phyloP scores from a whole-genome alignment of 805 yeast genomes.

The Candida boleticola region DNA sequence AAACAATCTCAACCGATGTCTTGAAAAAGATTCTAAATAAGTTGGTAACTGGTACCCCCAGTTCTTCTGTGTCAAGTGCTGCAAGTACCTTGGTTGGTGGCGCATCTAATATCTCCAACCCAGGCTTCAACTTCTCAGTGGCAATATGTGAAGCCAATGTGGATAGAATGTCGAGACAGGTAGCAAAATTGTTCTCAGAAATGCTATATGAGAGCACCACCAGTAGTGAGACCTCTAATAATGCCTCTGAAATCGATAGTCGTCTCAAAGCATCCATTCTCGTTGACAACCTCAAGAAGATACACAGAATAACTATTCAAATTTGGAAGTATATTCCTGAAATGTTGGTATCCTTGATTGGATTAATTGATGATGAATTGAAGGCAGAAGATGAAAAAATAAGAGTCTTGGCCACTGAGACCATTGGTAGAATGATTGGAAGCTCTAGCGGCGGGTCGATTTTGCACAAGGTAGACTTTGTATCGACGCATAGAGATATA shows the following conservation, averaged over 20 bases:
- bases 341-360: slow-evolving; percentile 67
- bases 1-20: slow-evolving; percentile 57
- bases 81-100: slow-evolving; percentile 14
- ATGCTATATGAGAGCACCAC: slow-evolving; percentile 52
- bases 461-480: slow-evolving; percentile 54
- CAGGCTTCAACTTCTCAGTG: slow-evolving; percentile 65
- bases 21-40: slow-evolving; percentile 59
- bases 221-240: slow-evolving; percentile 16
- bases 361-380: slow-evolving; percentile 75
- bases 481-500: slow-evolving; percentile 53
- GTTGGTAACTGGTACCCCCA: slow-evolving; percentile 9
- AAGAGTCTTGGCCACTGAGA: slow-evolving; percentile 66
- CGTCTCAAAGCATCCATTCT: slow-evolving; percentile 11
- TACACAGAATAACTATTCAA: slow-evolving; percentile 62
- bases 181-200: slow-evolving; percentile 80
- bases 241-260: slow-evolving; percentile 16
- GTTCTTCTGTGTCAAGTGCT: slow-evolving; percentile 12
- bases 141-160: slow-evolving; percentile 66
- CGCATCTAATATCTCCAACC: slow-evolving; percentile 38
- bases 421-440: slow-evolving; percentile 64
- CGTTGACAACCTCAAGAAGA: slow-evolving; percentile 49
- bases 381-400: slow-evolving; percentile 65
- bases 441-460: slow-evolving; percentile 22
- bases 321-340: slow-evolving; percentile 82
- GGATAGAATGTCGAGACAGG: slow-evolving; percentile 70